These are phyloP conservation scores for Millerozyma acaciae DNA, from an alignment of 805 yeast species.

Conservation along the genomic window DNA sequence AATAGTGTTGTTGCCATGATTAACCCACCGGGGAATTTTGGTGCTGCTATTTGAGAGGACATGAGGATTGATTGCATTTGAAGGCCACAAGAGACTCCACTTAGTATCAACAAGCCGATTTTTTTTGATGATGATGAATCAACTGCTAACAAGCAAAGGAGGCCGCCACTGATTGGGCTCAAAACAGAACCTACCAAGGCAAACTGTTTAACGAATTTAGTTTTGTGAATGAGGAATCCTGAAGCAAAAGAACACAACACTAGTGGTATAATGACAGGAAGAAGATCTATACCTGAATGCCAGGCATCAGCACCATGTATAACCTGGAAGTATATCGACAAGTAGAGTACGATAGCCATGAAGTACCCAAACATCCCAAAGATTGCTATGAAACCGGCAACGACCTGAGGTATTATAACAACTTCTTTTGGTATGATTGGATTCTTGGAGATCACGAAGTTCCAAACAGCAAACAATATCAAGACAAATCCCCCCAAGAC, in stretches of 20 bases:
- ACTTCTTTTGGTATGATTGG: conserved; percentile 48
- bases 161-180: conserved; percentile 43
- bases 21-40: conserved; percentile 47
- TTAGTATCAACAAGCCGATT: conserved; percentile 44
- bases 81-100: conserved; percentile 48
- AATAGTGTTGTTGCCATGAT: conserved; percentile 46
- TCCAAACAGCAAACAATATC: conserved; percentile 36
- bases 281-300: conserved; percentile 42
- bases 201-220: conserved; percentile 41
- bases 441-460: conserved; percentile 34
- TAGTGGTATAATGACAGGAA: conserved; percentile 41
- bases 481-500: conserved; percentile 40
- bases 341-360: conserved; percentile 24
- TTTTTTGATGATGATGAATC: conserved; percentile 32
- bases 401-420: conserved; percentile 33
- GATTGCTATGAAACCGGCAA: conserved; percentile 33
- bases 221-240: conserved; percentile 37
- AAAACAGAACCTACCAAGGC: conserved; percentile 31
- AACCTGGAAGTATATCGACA: conserved; percentile 47
- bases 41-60: conserved; percentile 46
- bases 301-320: conserved; percentile 38
- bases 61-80: conserved; percentile 43
- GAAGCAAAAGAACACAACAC: conserved; percentile 31
- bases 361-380: conserved; percentile 34
- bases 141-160: conserved; percentile 36